Base-by-base conservation (phyloP, 495 filamentous ascomycete species). In the Xylaria longipes region DNA sequence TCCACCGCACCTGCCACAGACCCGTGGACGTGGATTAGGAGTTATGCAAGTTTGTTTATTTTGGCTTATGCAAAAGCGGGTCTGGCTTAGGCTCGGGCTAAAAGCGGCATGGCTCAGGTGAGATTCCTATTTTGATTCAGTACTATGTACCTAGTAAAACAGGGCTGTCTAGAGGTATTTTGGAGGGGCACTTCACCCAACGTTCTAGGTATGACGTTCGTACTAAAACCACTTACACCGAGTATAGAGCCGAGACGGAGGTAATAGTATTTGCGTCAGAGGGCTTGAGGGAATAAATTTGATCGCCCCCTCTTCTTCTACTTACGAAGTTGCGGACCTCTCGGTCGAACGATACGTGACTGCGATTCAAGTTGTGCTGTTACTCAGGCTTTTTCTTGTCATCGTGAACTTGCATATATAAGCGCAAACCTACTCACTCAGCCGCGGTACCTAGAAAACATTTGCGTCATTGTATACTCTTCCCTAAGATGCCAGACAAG, bases 401-500 rank as follows among this genome's bases (percentile, higher is more conserved):
- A 14, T 68, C 8, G 48, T 27, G 29, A 15, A 27, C 11, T 11
- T 54, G 12, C 50, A 11, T 54, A 54, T 31, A 56, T 14, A 56
- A 31, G 50, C 50, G 52, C 52, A 56, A 31, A 56, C 52, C 52
- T 56, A 31, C 27, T 5, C 17, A 45, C 5, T 17, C 25, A 25
- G n/a, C 46, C 46, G n/a, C 25, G 52, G 52, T 31, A 56, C 14
- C 4, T 56, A 29, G 31, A 17, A 14, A 14, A 4, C 45, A 11
- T 15, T 17, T 39, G 25, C 31, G 29, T 15, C 48, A 3, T 45
- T 48, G 8, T 29, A 33, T 39, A 68, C n/a, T 12, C 31, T 9
- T 17, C 57, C 25, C 72, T 52, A 74, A 71, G 20, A 89, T 89
- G 87, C 82, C 86, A 0, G 86, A 87, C 77, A 77, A 85, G 64